Percentiles rank a stretch among this genome's conserved stretches.
Evolutionary conservation across 75 land plant species (phyloP).

Genomic region (Isoetes taiwanensis): DNA sequence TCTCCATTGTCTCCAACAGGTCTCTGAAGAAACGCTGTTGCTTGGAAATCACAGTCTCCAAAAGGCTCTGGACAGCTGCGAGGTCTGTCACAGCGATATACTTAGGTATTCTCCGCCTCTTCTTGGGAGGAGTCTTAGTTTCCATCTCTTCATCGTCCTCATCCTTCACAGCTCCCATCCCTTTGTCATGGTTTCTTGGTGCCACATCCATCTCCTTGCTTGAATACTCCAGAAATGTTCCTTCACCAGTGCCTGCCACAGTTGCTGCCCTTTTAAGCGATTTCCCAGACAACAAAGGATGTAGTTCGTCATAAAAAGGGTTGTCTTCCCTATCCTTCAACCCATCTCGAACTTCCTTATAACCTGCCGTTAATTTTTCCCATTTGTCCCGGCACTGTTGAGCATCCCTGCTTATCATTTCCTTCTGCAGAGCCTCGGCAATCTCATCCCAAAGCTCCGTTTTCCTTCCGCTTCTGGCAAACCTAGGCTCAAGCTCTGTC

Average conservation of each 20-base stretch:
- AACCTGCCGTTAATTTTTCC: slow-evolving; percentile 27
- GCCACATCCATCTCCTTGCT: slow-evolving; percentile 2
- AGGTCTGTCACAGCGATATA: slow-evolving; percentile 27
- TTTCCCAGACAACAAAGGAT: slow-evolving; percentile 14
- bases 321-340: slow-evolving; percentile 17
- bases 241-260: no score
- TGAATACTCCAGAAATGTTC: no score
- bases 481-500: slow-evolving; percentile 17
- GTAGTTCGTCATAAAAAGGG: slow-evolving; percentile 21
- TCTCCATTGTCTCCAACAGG: slow-evolving; percentile 25
- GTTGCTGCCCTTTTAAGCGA: background rate
- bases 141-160: slow-evolving; percentile 11
- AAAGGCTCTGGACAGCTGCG: slow-evolving; percentile 25
- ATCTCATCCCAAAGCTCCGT: slow-evolving; percentile 28
- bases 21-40: slow-evolving; percentile 27
- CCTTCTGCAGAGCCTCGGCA: slow-evolving; percentile 9
- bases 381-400: slow-evolving; percentile 33
- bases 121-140: slow-evolving; percentile 12
- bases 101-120: slow-evolving; percentile 1
- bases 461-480: slow-evolving; percentile 20
- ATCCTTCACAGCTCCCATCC: background rate
- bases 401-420: slow-evolving; percentile 14
- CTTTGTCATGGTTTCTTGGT: background rate
- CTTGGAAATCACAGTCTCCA: slow-evolving; percentile 23
- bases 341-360: slow-evolving; percentile 27